Base-by-base conservation (phyloP, 345 rosid species). In the Psidium friedrichsthalianum region DNA sequence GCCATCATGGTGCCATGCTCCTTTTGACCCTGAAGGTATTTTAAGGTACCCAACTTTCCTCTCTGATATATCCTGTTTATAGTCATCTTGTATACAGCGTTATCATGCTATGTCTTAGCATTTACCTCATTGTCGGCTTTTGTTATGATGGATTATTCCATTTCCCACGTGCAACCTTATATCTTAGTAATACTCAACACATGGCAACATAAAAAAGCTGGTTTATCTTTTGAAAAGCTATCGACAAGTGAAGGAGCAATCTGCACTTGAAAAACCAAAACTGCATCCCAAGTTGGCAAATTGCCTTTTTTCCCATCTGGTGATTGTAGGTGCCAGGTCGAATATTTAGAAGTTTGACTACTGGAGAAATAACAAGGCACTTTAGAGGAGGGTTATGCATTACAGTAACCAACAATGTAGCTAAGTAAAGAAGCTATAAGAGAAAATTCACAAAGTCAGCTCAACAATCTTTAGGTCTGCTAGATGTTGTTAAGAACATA, bases 11-110 rank as follows among this genome's bases (percentile, higher is more conserved):
- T 91, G 93, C 54, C 91, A 82, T 88, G 92, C 93, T 81, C 90
- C 93, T 16, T 91, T 83, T 40, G 93, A 91, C 85, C 93, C 93
- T 44, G 93, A 91, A 87, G 93, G 93, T 82, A 86, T 90, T 58
- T 59, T 90, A 86, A 89, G 93, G 93, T 69, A 44, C 78, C 44
- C 78, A 18, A 69, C 78, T 32, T 69, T 69, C 78, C 78, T 69
- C 20, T 69, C 24, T 69, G 78, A 44, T 32, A 24, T 32, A 18
- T 18, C 78, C 47, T 32, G 78, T 32, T 32, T 32, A 16, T 32
- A 32, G 78, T 32, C 22, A 47, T 69, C 78, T 69, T 18, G 24
- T 69, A 32, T 18, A 69, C 78, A 18, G 47, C 5, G 5, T 32
- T 36, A 21, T 69, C 47, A 69, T 69, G 6, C 32, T 8, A 32